These are phyloP conservation scores for Ogataea ramenticola DNA, from an alignment of 805 yeast species.

Conservation along the genomic window DNA sequence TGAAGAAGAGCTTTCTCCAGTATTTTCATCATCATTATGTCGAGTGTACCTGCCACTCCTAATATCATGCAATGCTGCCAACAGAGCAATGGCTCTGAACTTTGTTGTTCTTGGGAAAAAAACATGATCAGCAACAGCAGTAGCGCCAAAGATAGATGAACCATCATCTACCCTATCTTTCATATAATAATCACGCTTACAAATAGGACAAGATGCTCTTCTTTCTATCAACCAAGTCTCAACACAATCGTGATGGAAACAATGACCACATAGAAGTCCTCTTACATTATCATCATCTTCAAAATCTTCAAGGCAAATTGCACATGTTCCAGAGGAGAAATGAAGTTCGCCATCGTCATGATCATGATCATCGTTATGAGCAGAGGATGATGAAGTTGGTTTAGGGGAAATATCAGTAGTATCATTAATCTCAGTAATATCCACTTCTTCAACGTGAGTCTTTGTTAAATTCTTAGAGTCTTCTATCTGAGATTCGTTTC, in stretches of 20 bases:
- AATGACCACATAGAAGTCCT: conserved; percentile 76
- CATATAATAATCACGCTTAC: conserved; percentile 61
- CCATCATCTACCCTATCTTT: conserved; percentile 17
- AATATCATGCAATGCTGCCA: conserved; percentile 14
- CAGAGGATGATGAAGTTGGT: too few relatives aligned
- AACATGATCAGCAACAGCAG: conserved; percentile 7
- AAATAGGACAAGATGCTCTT: conserved; percentile 78
- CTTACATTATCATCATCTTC: conserved; percentile 60
- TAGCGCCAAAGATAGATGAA: conserved; percentile 10
- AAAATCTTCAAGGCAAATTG: conserved; percentile 65
- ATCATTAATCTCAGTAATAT: neutral
- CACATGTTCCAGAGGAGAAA: conserved; percentile 65
- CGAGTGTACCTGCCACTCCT: conserved; percentile 8
- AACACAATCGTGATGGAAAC: conserved; percentile 70
- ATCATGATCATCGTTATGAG: too few relatives aligned
- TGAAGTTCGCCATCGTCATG: conserved; percentile 29
- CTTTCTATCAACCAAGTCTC: conserved; percentile 76
- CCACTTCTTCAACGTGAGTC: neutral
- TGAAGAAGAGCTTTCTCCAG: neutral
- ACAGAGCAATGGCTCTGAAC: conserved; percentile 19
- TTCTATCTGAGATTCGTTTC: neutral
- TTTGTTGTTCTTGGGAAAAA: conserved; percentile 18
- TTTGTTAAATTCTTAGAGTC: neutral
- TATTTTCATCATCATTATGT: neutral
- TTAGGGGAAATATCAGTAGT: neutral